Percentiles rank a stretch among this genome's conserved stretches.
phyloP scores from a whole-genome alignment of 2,329 filamentous ascomycete species.

The Colletotrichum ledebouriae region DNA sequence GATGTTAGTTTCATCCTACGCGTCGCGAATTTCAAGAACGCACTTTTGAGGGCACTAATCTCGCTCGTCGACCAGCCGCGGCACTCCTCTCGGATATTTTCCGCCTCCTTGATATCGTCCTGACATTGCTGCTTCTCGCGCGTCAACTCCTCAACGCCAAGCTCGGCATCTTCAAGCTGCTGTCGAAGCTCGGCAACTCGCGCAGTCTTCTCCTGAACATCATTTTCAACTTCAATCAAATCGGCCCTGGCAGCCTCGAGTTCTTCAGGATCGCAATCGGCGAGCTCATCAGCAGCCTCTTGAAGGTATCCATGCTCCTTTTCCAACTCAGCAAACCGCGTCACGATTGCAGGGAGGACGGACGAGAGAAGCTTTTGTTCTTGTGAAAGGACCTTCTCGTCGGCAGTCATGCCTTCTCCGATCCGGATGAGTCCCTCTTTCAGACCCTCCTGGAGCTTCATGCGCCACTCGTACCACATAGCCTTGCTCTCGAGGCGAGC shows the following conservation, averaged over 20 bases:
- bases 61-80: slow-evolving; percentile 90
- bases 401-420: slow-evolving; percentile 79
- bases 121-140: slow-evolving; percentile 78
- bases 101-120: slow-evolving; percentile 83
- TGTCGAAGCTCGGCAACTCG: slow-evolving; percentile 76
- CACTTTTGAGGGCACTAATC: slow-evolving; percentile 82
- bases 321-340: slow-evolving; percentile 72
- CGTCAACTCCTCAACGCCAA: slow-evolving; percentile 71
- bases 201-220: slow-evolving; percentile 77
- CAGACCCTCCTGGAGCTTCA: slow-evolving; percentile 85
- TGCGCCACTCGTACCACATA: slow-evolving; percentile 98
- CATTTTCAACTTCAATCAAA: slow-evolving; percentile 73
- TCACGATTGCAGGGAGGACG: slow-evolving; percentile 74
- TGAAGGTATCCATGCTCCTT: slow-evolving; percentile 77
- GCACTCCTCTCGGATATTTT: slow-evolving; percentile 87
- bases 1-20: slow-evolving; percentile 53
- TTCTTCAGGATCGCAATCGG: slow-evolving; percentile 84
- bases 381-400: slow-evolving; percentile 75
- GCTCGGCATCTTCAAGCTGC: slow-evolving; percentile 76
- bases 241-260: slow-evolving; percentile 79
- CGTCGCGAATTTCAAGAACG: slow-evolving; percentile 1
- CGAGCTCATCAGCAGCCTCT: slow-evolving; percentile 79
- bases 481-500: slow-evolving; percentile 91
- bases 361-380: slow-evolving; percentile 78
- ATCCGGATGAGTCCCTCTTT: slow-evolving; percentile 85